Evolutionary conservation across 2,329 filamentous ascomycete species (phyloP), one percentile per base, ranked within the genome.

Genomic region (Lecanicillium sp.): DNA sequence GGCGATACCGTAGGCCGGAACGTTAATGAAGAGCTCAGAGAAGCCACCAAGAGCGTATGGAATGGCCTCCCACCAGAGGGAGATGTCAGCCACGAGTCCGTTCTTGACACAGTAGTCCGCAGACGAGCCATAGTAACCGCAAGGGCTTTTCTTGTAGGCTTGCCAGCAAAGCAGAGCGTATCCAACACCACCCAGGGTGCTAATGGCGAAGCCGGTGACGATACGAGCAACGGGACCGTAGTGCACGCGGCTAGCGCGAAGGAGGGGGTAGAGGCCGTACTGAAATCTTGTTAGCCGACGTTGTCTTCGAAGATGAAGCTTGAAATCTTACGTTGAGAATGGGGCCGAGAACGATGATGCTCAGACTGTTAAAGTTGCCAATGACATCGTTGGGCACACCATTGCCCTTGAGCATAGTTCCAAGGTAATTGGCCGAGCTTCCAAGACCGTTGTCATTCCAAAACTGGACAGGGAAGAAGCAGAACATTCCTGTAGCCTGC

Each of bases 381-480:
- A 85, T 64, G 8, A 84, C 63, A 58, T 86, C 82, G 58, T 84
- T 85, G 7, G 75, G 75, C 0, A 73, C 71, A 10, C 74, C 72
- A 45, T 74, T 60, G n/a, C 63, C 64, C 7, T 63, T 68, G 64
- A 75, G 72, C 50, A 67, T 62, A 1, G 65, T 70, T 12, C 60
- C 65, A 48, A 68, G 66, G 51, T 65, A 67, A 54, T 60, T 67
- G 43, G 53, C 50, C 2, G 62, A 54, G 20, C 55, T 60, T n/a
- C 63, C 66, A 23, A 71, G 59, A 21, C 67, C 68, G 12, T 67
- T 67, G 44, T 70, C 64, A 53, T 68, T 70, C 52, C 69, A 54
- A 49, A 57, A 58, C 55, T 65, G 69, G 5, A 71, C 58, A 5
- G 68, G 68, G 26, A 69, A 62, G 53, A 69, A 70, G 21, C 68